Base-by-base conservation (phyloP, 257 asterid genomes). In the Cinchona pubescens region DNA sequence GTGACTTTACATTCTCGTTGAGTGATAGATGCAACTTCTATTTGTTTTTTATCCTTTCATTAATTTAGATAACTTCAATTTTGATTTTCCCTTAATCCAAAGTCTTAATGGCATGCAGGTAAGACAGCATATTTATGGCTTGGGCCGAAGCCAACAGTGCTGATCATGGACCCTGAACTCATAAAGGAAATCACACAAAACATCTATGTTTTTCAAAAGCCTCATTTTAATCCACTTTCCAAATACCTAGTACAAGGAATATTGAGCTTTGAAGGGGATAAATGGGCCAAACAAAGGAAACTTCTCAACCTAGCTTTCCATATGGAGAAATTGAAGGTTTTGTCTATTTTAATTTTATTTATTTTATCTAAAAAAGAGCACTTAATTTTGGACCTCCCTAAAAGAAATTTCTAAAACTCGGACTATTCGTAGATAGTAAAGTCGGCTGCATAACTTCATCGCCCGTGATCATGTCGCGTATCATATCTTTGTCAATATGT, bases 291-390 rank as follows among this genome's bases (percentile, higher is more conserved):
- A 9, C 76, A 72, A 7, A 72, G 76, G 3, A 56, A 56, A 27
- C 40, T 72, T 29, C 76, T 72, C 76, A 72, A 72, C 40, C 76
- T 56, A 40, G 76, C 76, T 72, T 72, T 72, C 45, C 76, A 55
- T 3, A 16, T 38, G 18, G 76, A 72, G 76, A 72, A 72, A 16
- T 25, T 72, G 29, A 72, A 72, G 76, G 76, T 72, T 23, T 11
- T 72, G 2, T 56, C 0, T 29, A 29, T 40, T 10, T 0, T 40
- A 40, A 40, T 40, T 10, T 40, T 1, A 40, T 40, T 4, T 5
- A 40, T 40, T 40, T 40, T 2, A 40, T 40, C 8, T 40, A 40
- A 7, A 4, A 40, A 40, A 40, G 45, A 40, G 8, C 8, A 40
- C 45, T 40, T 40, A 40, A 40, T 40, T 40, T 40, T 5, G 45